Conservation (phyloP, 202 grass and related monocot species). For the Brachypodium distachyon region DNA sequence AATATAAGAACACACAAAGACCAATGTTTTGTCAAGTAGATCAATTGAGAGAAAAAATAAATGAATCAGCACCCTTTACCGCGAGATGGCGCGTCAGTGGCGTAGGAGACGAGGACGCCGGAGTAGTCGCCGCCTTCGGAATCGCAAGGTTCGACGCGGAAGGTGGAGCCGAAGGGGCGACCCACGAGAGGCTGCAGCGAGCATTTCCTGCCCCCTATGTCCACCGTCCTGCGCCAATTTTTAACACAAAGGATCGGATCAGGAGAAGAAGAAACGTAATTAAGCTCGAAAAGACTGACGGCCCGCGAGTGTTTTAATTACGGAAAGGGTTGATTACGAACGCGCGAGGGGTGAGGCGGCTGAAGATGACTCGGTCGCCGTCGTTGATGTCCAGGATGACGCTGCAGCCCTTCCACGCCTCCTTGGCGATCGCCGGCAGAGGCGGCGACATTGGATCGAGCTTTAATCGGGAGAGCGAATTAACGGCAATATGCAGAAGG, state of each 20-base stretch:
- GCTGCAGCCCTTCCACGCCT: conserved; percentile 87
- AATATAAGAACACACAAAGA: no score
- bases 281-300: no score
- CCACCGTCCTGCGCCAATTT: conserved; percentile 61
- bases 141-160: conserved; percentile 43
- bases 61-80: no score
- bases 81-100: conserved; percentile 1
- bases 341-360: conserved; percentile 67
- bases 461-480: no score
- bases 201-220: conserved; percentile 81
- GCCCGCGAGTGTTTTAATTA: not conserved
- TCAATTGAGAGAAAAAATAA: no score
- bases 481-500: no score
- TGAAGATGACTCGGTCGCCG: conserved; percentile 95
- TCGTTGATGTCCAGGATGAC: conserved; percentile 99
- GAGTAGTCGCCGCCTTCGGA: no score
- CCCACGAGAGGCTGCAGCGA: conserved; percentile 65
- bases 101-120: conserved; percentile 23
- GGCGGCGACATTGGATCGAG: conserved; percentile 8
- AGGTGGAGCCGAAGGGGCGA: conserved; percentile 70
- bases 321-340: not conserved
- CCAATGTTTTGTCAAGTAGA: no score
- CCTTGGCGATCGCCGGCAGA: conserved; percentile 3
- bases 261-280: not conserved
- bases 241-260: no score